Evolutionary conservation across 345 rosid species (phyloP).

Genomic region (Hibiscus trionum): DNA sequence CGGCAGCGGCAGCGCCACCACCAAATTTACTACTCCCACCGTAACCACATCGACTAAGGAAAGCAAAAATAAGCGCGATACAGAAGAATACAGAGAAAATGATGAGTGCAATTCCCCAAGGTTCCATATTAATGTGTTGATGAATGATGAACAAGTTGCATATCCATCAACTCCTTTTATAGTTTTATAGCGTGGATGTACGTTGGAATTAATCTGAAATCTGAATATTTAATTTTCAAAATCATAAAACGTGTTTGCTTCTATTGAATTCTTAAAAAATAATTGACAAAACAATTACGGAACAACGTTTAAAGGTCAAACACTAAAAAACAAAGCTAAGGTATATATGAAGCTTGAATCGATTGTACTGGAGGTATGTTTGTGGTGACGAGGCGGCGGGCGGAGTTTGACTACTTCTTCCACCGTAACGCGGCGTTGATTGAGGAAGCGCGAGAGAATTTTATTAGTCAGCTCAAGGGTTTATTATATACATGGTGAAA

Average conservation of each 20-base stretch:
- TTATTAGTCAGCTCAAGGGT: too few relatives aligned
- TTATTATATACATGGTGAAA: too few relatives aligned
- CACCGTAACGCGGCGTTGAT: too few relatives aligned
- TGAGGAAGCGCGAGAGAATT: too few relatives aligned
- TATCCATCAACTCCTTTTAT: neutral
- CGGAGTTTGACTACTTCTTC: too few relatives aligned
- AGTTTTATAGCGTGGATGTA: neutral
- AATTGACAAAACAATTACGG: too few relatives aligned
- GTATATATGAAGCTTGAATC: neutral
- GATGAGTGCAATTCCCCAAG: neutral
- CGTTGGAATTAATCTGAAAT: neutral
- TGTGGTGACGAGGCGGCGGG: too few relatives aligned
- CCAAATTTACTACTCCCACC: neutral
- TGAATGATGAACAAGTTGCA: neutral
- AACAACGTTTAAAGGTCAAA: too few relatives aligned
- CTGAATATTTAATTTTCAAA: neutral
- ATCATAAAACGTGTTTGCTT: neutral
- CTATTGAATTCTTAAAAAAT: neutral
- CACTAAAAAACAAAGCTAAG: too few relatives aligned
- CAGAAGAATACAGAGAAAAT: neutral
- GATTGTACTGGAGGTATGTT: neutral
- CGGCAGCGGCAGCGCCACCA: neutral
- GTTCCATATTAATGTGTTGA: constrained; percentile 9
- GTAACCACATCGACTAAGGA: neutral
- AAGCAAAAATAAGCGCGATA: neutral